Conservation (phyloP, 805 yeast species). For the Starmera caribaea region DNA sequence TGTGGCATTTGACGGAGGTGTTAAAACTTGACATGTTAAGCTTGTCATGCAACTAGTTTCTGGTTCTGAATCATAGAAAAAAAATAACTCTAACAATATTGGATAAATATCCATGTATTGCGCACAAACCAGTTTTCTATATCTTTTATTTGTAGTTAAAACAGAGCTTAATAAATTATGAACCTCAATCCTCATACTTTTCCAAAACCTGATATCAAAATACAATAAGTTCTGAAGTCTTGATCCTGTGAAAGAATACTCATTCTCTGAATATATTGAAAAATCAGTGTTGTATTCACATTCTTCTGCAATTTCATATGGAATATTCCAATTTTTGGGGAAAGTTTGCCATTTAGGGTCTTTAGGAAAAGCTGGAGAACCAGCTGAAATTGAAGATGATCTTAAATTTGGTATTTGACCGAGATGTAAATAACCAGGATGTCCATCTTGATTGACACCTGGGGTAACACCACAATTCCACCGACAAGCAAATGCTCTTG, state of each 20-base stretch:
- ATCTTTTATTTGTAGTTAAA: conserved; percentile 48
- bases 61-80: conserved; percentile 67
- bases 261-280: conserved; percentile 1
- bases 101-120: conserved; percentile 85
- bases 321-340: conserved; percentile 38
- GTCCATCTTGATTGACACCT: neutral
- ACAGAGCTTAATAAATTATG: conserved; percentile 60
- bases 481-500: conserved; percentile 46
- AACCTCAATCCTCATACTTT: conserved; percentile 41
- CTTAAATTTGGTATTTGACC: conserved; percentile 8
- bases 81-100: conserved; percentile 56
- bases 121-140: conserved; percentile 51
- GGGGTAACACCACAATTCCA: conserved; percentile 48
- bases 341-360: conserved; percentile 28
- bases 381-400: neutral
- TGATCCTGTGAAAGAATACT: conserved; percentile 26
- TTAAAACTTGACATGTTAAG: conserved; percentile 71
- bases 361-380: conserved; percentile 1
- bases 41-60: conserved; percentile 64
- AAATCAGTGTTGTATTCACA: conserved; percentile 31
- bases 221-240: conserved; percentile 33
- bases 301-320: conserved; percentile 29
- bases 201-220: conserved; percentile 69
- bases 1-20: conserved; percentile 66
- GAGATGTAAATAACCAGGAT: conserved; percentile 6